These are phyloP conservation scores for Lupinus albus DNA, from an alignment of 306 rosid genomes.

Conservation along the genomic window DNA sequence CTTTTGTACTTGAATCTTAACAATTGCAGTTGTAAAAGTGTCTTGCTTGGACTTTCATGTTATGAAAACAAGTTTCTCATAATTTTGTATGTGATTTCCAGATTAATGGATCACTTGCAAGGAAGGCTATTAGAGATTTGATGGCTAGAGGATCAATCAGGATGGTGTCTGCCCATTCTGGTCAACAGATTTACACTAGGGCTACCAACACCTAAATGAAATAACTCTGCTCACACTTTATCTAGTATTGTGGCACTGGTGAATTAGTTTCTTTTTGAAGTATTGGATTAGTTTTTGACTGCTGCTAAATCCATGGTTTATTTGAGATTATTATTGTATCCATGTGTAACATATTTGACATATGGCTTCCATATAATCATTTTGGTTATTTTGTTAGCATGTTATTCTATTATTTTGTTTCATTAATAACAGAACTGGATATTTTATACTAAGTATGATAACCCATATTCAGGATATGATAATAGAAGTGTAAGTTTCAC, in stretches of 20 bases:
- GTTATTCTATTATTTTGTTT: no score
- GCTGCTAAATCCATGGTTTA: slow-evolving; percentile 25
- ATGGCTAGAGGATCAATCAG: slow-evolving; percentile 72
- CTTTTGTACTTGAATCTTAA: background rate
- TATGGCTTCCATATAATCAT: background rate
- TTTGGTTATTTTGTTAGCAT: background rate
- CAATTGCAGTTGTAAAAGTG: background rate
- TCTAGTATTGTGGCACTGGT: slow-evolving; percentile 28
- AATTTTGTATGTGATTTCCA: slow-evolving; percentile 33
- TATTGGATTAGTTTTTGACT: slow-evolving; percentile 26
- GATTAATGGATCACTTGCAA: slow-evolving; percentile 75
- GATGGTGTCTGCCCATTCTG: slow-evolving; percentile 71
- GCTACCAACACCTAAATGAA: slow-evolving; percentile 67
- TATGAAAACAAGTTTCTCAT: background rate
- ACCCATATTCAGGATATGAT: no score
- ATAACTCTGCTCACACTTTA: slow-evolving; percentile 16
- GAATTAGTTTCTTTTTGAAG: background rate
- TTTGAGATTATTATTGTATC: slow-evolving; percentile 17
- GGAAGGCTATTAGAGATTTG: slow-evolving; percentile 69
- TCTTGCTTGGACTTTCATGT: background rate
- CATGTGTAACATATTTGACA: slow-evolving; percentile 1
- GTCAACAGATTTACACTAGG: slow-evolving; percentile 78
- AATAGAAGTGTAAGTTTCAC: no score
- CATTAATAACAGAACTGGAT: no score
- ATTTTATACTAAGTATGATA: no score